Evolutionary conservation across 331 rosid species (phyloP).

Genomic region (Pyrus hybrid): DNA sequence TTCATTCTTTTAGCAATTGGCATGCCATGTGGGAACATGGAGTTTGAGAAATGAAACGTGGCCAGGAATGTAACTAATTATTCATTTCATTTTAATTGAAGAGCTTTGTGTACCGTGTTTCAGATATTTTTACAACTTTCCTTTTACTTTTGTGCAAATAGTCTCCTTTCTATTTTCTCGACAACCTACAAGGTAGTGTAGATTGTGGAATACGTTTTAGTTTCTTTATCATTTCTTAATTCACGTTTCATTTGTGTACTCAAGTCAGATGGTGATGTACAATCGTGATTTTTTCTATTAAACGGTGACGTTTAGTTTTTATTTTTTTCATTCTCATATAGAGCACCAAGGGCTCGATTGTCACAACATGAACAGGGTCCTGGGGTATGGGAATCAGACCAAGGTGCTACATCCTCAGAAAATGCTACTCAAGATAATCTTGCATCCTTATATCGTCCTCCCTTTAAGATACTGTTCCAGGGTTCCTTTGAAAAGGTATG

Average conservation of each 20-base stretch:
- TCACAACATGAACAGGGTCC: slow-evolving; percentile 38
- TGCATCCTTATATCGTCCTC: slow-evolving; percentile 98
- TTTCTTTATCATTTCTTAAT: background rate
- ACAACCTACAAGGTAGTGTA: background rate
- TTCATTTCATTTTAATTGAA: background rate
- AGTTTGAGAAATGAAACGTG: background rate
- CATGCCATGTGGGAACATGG: background rate
- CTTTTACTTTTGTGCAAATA: background rate
- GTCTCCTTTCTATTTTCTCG: background rate
- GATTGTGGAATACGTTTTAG: background rate
- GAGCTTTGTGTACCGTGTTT: background rate
- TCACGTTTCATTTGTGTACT: background rate
- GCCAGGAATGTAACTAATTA: background rate
- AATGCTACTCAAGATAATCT: slow-evolving; percentile 79
- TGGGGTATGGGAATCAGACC: slow-evolving; percentile 88
- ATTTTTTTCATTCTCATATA: slow-evolving; percentile 16
- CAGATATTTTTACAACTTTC: background rate
- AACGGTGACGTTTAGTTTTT: background rate
- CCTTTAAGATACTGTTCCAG: slow-evolving; percentile 79
- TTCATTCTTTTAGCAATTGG: background rate
- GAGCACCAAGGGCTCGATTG: slow-evolving; percentile 44
- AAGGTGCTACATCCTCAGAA: slow-evolving; percentile 63
- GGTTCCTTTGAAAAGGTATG: slow-evolving; percentile 95
- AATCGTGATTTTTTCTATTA: background rate
- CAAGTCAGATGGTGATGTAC: background rate